Percentiles rank a stretch among this genome's conserved stretches.
Evolutionary conservation across 768 basidiomycete genomes (phyloP).

Genomic region (Porpolomopsis calyptriformis): DNA sequence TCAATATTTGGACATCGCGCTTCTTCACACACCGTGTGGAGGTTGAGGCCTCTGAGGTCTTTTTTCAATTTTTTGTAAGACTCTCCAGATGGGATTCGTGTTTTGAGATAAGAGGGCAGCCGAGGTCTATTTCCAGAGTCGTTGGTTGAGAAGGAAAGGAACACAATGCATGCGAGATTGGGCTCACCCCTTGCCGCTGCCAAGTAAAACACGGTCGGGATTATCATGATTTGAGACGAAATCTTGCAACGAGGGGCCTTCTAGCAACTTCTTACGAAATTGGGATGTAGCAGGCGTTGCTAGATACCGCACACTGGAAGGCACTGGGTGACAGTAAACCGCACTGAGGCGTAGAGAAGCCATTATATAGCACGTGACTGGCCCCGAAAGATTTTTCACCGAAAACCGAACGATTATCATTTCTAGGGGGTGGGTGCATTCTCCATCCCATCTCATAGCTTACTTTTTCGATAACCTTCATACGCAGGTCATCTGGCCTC

Average conservation of each 20-base stretch:
- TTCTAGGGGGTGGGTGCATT: constrained; percentile 39
- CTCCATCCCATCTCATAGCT: background rate
- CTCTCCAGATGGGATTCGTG: constrained; percentile 78
- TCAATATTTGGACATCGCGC: constrained; percentile 98
- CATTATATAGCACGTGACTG: too few species aligned
- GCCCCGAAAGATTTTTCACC: too few species aligned
- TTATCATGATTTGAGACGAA: constrained; percentile 56
- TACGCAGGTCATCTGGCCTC: constrained; percentile 42
- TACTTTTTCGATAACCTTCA: background rate
- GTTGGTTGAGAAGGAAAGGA: constrained; percentile 1
- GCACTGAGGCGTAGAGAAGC: too few species aligned
- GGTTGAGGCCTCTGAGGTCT: constrained; percentile 79
- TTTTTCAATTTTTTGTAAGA: constrained; percentile 92
- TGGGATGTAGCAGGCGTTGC: constrained; percentile 32
- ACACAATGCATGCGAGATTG: background rate
- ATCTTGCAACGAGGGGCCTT: constrained; percentile 70
- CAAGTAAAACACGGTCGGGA: constrained; percentile 54
- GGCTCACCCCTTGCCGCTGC: constrained; percentile 56
- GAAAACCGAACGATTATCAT: constrained; percentile 46
- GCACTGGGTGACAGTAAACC: background rate
- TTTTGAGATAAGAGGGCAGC: constrained; percentile 81
- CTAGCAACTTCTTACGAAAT: constrained; percentile 44
- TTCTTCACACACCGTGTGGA: constrained; percentile 98
- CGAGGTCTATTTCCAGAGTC: constrained; percentile 47
- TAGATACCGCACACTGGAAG: constrained; percentile 24